Base-by-base conservation (phyloP, 1,284 basidiomycete genomes). In the Anthracocystis walkeri region DNA sequence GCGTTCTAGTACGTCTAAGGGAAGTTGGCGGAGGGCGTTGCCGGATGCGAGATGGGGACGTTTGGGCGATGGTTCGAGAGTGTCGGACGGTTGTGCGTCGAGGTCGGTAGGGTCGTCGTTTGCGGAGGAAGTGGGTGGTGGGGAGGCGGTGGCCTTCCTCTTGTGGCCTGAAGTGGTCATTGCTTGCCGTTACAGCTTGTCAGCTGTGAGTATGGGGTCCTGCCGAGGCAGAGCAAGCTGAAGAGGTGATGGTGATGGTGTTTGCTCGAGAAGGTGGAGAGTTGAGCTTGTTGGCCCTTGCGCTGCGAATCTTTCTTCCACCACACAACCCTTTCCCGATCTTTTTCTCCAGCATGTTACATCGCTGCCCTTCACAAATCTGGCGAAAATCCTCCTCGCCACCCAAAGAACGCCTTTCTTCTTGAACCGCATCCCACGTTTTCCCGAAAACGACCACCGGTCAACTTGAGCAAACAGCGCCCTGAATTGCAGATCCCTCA, bases 141-240 rank as follows among this genome's bases (percentile, higher is more conserved):
- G 55, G 4, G 62, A 50, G n/a, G 55, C 40, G 12, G 55, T 51
- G 2, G 68, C 62, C 29, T 70, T 70, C 12, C 61, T 42, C 50
- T 70, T 70, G 38, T 20, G 16, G 18, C 21, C 18, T 3, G 67
- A 54, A 61, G 63, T 70, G 23, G 6, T 54, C 10, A 5, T n/a
- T 18, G 44, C 7, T 23, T 11, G 44, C 21, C 7, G 21, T 33
- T 8, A 11, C 31, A 33, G 31, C 31, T 33, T 11, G 31, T 33
- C 31, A 33, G 31, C 31, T 33, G 31, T 33, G 31, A 6, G 14
- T 16, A 16, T 38, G 35, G 35, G 21, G 49, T 51, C 21, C 20
- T 48, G 20, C 2, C 10, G 29, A 31, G 53, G 33, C 18, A 27
- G 41, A 54, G 40, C 41, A 33, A 33, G 33, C 33, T 8, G 33